These are phyloP conservation scores for Symbiodinium natans DNA, from an alignment of 73 alveolate species.

Conservation along the genomic window DNA sequence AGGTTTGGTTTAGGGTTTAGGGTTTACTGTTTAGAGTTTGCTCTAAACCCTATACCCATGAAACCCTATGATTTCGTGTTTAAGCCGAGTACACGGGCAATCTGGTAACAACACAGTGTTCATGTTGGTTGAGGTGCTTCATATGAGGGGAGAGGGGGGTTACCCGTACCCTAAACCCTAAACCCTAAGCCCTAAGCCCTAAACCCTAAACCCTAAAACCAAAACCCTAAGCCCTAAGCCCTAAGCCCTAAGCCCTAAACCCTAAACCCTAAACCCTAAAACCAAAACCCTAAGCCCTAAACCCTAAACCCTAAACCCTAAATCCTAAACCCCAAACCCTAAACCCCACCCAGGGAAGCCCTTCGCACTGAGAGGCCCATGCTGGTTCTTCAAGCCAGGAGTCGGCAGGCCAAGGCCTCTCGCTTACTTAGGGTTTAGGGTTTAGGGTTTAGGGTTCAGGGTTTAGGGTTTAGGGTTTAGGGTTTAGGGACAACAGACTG, in stretches of 20 bases:
- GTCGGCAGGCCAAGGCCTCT: neutral
- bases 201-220: neutral
- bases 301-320: neutral
- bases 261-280: too few species aligned
- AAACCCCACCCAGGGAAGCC: neutral
- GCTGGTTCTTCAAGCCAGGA: constrained; percentile 7
- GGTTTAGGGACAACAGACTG: neutral
- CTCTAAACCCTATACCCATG: neutral
- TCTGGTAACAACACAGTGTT: too few species aligned
- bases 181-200: neutral
- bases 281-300: too few species aligned
- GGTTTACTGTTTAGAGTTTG: neutral
- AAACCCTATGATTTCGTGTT: too few species aligned
- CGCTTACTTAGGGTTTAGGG: neutral
- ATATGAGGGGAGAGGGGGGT: too few species aligned
- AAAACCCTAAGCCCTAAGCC: neutral
- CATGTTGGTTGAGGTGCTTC: too few species aligned
- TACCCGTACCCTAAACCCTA: neutral
- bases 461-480: neutral
- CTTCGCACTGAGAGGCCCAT: neutral
- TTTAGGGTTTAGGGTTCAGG: neutral
- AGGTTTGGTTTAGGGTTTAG: neutral
- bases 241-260: neutral
- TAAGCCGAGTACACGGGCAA: neutral
- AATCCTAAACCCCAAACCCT: neutral